Evolutionary conservation across 768 basidiomycete species (phyloP).

Genomic region (Pholiota microspora): DNA sequence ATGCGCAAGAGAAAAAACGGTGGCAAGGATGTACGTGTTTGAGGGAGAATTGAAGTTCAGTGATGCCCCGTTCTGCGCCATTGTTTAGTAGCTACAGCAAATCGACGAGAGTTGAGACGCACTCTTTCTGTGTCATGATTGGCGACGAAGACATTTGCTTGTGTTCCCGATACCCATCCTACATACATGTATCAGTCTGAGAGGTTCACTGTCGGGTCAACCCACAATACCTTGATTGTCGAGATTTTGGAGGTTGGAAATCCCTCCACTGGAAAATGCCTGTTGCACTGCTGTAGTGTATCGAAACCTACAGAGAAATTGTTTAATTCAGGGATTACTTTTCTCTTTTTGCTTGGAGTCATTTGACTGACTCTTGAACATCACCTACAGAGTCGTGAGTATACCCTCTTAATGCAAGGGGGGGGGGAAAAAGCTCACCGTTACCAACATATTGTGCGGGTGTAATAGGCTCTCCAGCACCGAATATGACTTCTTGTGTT

Average conservation of each 20-base stretch:
- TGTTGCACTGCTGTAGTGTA: conserved; percentile 51
- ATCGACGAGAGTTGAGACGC: conserved; percentile 5
- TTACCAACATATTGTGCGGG: conserved; percentile 56
- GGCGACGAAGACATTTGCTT: conserved; percentile 63
- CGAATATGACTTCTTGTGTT: conserved; percentile 63
- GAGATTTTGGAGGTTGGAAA: conserved; percentile 50
- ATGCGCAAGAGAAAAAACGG: conserved; percentile 64
- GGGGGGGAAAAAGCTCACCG: conserved; percentile 29
- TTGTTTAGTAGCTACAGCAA: background rate
- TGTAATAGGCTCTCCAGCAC: conserved; percentile 47
- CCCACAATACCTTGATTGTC: conserved; percentile 41
- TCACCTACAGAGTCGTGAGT: conserved; percentile 36
- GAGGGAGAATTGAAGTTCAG: conserved; percentile 59
- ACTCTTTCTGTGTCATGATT: conserved; percentile 73
- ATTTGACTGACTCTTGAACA: conserved; percentile 57
- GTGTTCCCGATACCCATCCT: conserved; percentile 57
- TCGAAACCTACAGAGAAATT: conserved; percentile 42
- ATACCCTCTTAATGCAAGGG: background rate
- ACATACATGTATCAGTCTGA: background rate
- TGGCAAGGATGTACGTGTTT: conserved; percentile 62
- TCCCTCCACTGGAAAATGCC: conserved; percentile 50
- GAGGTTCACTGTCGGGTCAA: background rate
- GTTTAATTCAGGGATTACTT: too few relatives aligned
- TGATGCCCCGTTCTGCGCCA: conserved; percentile 45
- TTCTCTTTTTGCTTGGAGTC: too few relatives aligned